Evolutionary conservation across 1,139 yeast genomes (phyloP), one percentile per base, ranked within the genome.

Genomic region (Kodamaea alishanica): DNA sequence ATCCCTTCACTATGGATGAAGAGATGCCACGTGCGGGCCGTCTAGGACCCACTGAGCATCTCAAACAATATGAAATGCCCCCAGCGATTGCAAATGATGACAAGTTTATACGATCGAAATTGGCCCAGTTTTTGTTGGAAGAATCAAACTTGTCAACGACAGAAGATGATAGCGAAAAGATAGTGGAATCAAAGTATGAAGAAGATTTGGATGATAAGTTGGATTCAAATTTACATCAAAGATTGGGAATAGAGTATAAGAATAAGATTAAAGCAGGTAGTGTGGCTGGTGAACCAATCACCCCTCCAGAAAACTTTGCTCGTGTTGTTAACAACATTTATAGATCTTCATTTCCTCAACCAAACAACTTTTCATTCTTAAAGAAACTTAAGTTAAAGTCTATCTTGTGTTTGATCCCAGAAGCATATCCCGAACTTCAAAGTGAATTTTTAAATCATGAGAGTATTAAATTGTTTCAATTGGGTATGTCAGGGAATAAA

Each of bases 401-500:
- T 11, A 77, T 92, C 4, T 63, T 92, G 43, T 88, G 95, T 44
- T 70, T 92, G 38, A 86, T 92, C 10, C 95, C 97, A 0, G 98
- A 92, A 56, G 90, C 84, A 28, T 90, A 90, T 52, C 97, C 98
- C 0, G 73, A 69, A 26, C 85, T 84, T 48, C 89, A 90, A 55
- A 50, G 60, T 28, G 77, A 77, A 38, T 89, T 87, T 55, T 65
- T 87, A 40, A 57, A 71, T 32, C 65, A 70, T 30, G 72, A 88
- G 36, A 72, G 73, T 22, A 88, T 92, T 37, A 64, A 75, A 49
- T 67, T 90, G 33, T 87, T 83, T 54, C 97, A 89, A 60, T 79
- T 90, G 32, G 97, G 97, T 2, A 79, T 92, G 81, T 83, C 95
- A 23, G 98, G 98, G 6, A 92, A 92, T 59, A 92, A 92, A 58